These are phyloP conservation scores for Pythium aquatile DNA, from an alignment of 352 stramenopile genomes.

Conservation along the genomic window DNA sequence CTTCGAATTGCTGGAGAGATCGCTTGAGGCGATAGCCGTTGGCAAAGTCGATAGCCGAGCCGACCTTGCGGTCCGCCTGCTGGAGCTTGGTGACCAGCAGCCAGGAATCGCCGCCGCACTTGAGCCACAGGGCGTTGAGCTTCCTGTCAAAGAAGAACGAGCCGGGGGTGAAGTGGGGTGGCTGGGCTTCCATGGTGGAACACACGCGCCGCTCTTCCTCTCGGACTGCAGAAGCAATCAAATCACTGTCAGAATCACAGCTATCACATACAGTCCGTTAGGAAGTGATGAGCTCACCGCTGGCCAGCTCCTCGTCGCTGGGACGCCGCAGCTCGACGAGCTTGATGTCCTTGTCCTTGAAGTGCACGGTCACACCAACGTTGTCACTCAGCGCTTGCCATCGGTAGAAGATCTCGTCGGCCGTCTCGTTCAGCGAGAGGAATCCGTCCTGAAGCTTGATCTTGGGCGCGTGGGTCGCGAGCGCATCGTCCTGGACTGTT, in stretches of 20 bases:
- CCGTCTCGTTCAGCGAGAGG: slow-evolving; percentile 49
- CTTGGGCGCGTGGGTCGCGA: slow-evolving; percentile 67
- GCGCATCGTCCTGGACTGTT: slow-evolving; percentile 49
- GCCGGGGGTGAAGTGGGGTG: slow-evolving; percentile 25
- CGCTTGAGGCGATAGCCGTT: slow-evolving; percentile 80
- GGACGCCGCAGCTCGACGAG: slow-evolving; percentile 60
- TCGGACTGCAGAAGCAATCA: slow-evolving; percentile 7
- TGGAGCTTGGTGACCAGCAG: slow-evolving; percentile 72
- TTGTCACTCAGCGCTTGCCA: slow-evolving; percentile 81
- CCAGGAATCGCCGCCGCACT: slow-evolving; percentile 53
- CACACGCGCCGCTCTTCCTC: slow-evolving; percentile 19
- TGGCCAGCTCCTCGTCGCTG: slow-evolving; percentile 34
- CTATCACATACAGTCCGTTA: neutral
- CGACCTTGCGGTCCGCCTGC: slow-evolving; percentile 61
- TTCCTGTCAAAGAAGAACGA: slow-evolving; percentile 80
- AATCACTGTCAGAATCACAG: neutral
- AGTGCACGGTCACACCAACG: slow-evolving; percentile 65
- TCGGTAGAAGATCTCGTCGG: slow-evolving; percentile 52
- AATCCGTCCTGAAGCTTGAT: slow-evolving; percentile 58
- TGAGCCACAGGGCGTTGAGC: slow-evolving; percentile 66
- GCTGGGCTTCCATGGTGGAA: neutral
- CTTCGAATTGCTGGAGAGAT: slow-evolving; percentile 47
- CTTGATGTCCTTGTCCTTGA: slow-evolving; percentile 66
- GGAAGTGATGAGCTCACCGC: neutral
- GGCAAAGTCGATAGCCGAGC: slow-evolving; percentile 68